These are phyloP conservation scores for Filosporella fistucella DNA, from an alignment of 495 filamentous ascomycete species.

Conservation along the genomic window DNA sequence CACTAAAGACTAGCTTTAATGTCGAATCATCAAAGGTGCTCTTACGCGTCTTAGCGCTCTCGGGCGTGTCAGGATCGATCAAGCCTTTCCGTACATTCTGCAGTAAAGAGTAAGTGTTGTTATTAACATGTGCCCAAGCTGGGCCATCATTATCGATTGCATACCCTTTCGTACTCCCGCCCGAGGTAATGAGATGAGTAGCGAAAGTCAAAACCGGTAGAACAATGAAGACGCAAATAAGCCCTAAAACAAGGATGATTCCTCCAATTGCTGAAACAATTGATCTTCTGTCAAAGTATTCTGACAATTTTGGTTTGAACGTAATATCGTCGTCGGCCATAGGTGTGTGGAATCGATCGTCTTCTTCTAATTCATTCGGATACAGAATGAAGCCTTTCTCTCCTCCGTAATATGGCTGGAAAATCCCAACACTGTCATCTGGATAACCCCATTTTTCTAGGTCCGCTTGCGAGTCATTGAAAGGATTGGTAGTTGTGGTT, in stretches of 20 bases:
- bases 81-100: constrained; percentile 56
- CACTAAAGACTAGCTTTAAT: constrained; percentile 64
- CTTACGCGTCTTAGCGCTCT: constrained; percentile 50
- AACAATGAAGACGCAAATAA: constrained; percentile 39
- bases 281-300: constrained; percentile 33
- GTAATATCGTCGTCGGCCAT: constrained; percentile 37
- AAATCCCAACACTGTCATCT: constrained; percentile 36
- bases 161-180: constrained; percentile 12
- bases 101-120: constrained; percentile 39
- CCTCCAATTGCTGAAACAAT: constrained; percentile 36
- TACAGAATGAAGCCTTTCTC: constrained; percentile 35
- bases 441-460: constrained; percentile 29
- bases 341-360: constrained; percentile 47
- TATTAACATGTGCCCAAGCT: constrained; percentile 32
- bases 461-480: constrained; percentile 18
- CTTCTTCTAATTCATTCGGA: constrained; percentile 37
- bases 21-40: constrained; percentile 50
- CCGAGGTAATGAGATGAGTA: constrained; percentile 19
- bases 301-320: constrained; percentile 32
- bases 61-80: constrained; percentile 72
- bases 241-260: constrained; percentile 35
- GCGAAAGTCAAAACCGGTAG: constrained; percentile 38
- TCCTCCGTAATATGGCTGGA: constrained; percentile 25
- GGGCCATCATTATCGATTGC: constrained; percentile 5
- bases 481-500: constrained; percentile 15